These are phyloP conservation scores for Tritrichomonas musculus DNA, from an alignment of 208 protist genomes.

Conservation along the genomic window DNA sequence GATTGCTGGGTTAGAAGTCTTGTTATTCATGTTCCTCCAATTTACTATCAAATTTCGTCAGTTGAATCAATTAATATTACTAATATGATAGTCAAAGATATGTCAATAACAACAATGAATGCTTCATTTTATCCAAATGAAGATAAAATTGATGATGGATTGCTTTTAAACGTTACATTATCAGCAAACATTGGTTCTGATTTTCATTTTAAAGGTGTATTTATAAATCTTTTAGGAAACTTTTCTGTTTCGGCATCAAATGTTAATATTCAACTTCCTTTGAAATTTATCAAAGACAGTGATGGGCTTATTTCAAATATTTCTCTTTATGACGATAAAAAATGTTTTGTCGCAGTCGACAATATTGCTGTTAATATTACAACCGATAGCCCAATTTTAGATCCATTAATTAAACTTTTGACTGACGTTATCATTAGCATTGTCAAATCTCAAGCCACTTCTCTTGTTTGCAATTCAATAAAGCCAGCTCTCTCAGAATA, in stretches of 20 bases:
- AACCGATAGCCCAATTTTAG: not conserved
- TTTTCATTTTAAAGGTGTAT: not conserved
- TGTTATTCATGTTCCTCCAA: too few species aligned
- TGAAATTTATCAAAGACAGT: not conserved
- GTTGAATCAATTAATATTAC: too few species aligned
- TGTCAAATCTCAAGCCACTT: not conserved
- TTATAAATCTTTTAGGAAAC: not conserved
- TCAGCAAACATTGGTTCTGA: not conserved
- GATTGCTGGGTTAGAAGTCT: not conserved
- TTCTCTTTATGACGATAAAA: not conserved
- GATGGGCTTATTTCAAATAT: not conserved
- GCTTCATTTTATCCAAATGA: not conserved
- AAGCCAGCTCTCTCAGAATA: not conserved
- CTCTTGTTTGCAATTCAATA: not conserved
- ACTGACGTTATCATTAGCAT: not conserved
- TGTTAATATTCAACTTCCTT: not conserved
- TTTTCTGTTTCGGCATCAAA: not conserved
- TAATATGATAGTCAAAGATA: too few species aligned
- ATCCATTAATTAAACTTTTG: not conserved
- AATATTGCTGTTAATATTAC: not conserved
- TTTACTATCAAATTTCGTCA: too few species aligned
- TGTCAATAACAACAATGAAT: too few species aligned
- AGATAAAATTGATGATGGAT: not conserved
- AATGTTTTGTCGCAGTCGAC: not conserved
- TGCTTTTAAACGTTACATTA: not conserved